Evolutionary conservation across 192 early-diverging fungal genomes (phyloP).

Genomic region (Mycoemilia scoparia): DNA sequence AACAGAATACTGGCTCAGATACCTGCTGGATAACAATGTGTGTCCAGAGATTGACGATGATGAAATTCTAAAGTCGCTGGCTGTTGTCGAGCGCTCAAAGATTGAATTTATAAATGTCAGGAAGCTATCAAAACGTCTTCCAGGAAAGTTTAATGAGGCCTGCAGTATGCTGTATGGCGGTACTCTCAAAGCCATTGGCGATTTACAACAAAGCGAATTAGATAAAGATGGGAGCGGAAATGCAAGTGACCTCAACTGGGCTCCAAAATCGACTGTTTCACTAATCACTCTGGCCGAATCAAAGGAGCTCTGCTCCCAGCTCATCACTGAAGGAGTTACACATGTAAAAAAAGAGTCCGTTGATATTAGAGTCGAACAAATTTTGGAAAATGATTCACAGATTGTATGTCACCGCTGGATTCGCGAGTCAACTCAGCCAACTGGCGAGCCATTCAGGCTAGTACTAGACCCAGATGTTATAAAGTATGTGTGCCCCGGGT

Average conservation of each 20-base stretch:
- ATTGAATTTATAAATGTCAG: no score
- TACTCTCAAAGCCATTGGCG: constrained; percentile 4
- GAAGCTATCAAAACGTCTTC: constrained; percentile 6
- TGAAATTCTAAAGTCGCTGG: no score
- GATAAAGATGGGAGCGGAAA: constrained; percentile 6
- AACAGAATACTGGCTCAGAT: no score
- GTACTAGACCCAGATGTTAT: constrained; percentile 8
- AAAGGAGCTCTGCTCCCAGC: constrained; percentile 2
- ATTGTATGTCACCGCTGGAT: constrained; percentile 6
- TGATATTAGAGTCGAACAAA: constrained; percentile 8
- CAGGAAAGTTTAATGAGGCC: constrained; percentile 14
- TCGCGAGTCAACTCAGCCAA: constrained; percentile 4
- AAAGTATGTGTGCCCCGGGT: constrained; percentile 5
- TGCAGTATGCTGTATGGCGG: constrained; percentile 23
- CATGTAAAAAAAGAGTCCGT: constrained; percentile 8
- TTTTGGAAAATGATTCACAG: background rate
- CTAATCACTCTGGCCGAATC: constrained; percentile 6
- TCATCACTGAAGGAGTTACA: constrained; percentile 3
- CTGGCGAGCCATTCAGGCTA: constrained; percentile 7
- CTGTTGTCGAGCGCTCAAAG: no score
- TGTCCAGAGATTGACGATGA: no score
- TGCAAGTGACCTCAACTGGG: background rate
- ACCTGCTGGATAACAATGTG: no score
- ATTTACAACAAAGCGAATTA: constrained; percentile 18
- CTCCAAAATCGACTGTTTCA: background rate